These are phyloP conservation scores for Glaciozyma martinii DNA, from an alignment of 768 basidiomycete species.

Conservation along the genomic window DNA sequence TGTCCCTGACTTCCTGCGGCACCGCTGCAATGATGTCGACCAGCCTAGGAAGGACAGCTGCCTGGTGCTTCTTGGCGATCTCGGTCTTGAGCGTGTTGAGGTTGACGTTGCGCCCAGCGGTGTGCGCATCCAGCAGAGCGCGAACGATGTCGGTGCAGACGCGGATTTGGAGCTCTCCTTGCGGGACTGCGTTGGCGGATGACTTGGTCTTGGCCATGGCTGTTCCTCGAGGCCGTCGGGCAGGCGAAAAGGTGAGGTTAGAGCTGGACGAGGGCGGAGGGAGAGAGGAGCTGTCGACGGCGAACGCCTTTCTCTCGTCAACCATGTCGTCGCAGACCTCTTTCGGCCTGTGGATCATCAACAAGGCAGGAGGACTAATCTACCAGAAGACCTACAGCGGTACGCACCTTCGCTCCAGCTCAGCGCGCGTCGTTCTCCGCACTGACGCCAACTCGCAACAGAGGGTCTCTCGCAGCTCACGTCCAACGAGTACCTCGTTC, in stretches of 20 bases:
- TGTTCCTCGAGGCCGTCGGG: neutral
- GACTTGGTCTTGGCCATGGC: neutral
- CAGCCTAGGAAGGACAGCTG: constrained; percentile 77
- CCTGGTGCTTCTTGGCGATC: constrained; percentile 81
- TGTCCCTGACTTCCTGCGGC: constrained; percentile 92
- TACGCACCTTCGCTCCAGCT: constrained; percentile 37
- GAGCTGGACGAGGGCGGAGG: neutral
- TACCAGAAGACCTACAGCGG: constrained; percentile 89
- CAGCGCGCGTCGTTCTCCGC: neutral
- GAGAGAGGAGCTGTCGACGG: neutral
- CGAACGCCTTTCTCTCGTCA: neutral
- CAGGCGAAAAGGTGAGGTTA: neutral
- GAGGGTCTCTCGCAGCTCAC: constrained; percentile 85
- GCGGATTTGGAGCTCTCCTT: constrained; percentile 79
- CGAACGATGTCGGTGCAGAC: constrained; percentile 91
- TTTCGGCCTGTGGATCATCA: constrained; percentile 59
- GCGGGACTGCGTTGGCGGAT: constrained; percentile 45
- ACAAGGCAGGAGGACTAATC: constrained; percentile 94
- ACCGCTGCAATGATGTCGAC: constrained; percentile 98
- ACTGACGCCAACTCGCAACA: constrained; percentile 37
- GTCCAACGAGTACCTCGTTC: constrained; percentile 88
- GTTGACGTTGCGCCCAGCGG: constrained; percentile 65
- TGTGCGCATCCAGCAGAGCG: constrained; percentile 80
- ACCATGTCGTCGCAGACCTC: constrained; percentile 24
- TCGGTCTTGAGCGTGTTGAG: constrained; percentile 78